A percentile compares a stretch with the other conserved stretches of the same genome.
Conservation (phyloP, 768 basidiomycete species). For the Lactarius quietus region DNA sequence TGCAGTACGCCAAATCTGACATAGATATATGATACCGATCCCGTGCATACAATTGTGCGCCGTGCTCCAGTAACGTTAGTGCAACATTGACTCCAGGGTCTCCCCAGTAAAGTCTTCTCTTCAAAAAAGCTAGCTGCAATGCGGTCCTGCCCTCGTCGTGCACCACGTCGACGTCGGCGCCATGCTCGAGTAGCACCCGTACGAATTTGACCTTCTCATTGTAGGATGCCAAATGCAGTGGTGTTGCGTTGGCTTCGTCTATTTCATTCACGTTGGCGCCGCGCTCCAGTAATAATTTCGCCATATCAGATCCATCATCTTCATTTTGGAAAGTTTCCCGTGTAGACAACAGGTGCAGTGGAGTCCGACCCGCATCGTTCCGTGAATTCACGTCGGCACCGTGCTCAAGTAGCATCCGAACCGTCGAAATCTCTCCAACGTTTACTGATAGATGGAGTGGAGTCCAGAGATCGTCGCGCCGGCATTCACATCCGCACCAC, state of each 20-base stretch:
- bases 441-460: not conserved
- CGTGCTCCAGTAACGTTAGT: too few relatives aligned
- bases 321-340: not conserved
- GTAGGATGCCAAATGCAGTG: too few relatives aligned
- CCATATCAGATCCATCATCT: too few relatives aligned
- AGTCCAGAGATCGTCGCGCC: not conserved
- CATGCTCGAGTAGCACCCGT: not conserved
- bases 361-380: not conserved
- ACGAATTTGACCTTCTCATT: too few relatives aligned
- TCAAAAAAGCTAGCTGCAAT: not conserved
- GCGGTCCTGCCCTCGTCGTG: not conserved
- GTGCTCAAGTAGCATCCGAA: too few relatives aligned
- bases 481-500: not conserved
- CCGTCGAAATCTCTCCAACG: not conserved
- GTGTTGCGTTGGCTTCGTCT: too few relatives aligned
- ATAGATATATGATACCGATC: not conserved
- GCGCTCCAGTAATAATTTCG: too few relatives aligned
- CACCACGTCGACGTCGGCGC: not conserved
- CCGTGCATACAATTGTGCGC: not conserved
- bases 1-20: not conserved
- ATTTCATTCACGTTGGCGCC: too few relatives aligned
- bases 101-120: rapidly evolving
- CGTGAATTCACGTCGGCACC: not conserved
- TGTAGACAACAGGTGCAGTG: not conserved
- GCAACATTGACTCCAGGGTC: not conserved